phyloP scores from a whole-genome alignment of 164 flowering plant species.

The Macadamia tetraphylla region DNA sequence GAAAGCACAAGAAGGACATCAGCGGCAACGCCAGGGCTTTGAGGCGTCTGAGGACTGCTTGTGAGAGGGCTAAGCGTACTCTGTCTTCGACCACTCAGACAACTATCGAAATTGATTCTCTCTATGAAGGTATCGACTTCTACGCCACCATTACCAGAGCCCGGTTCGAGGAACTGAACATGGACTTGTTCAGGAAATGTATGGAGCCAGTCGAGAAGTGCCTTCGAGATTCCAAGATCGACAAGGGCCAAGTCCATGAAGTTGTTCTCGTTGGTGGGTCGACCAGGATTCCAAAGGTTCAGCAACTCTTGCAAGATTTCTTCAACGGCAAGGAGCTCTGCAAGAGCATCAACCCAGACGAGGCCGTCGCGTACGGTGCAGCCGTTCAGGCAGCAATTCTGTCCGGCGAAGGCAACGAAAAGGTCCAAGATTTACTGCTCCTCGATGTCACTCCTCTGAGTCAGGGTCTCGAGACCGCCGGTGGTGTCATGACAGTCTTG shows the following conservation, averaged over 20 bases:
- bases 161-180: conserved; percentile 23
- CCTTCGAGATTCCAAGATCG: conserved; percentile 18
- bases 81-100: conserved; percentile 22
- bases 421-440: conserved; percentile 23
- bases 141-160: conserved; percentile 21
- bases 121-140: conserved; percentile 26
- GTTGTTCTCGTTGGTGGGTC: conserved; percentile 28
- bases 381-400: conserved; percentile 27
- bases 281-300: conserved; percentile 24
- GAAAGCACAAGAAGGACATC: conserved; percentile 28
- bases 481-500: conserved; percentile 22
- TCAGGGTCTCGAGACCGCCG: conserved; percentile 27
- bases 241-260: conserved; percentile 18
- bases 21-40: conserved; percentile 25
- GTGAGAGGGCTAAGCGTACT: conserved; percentile 28
- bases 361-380: conserved; percentile 24
- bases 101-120: conserved; percentile 20
- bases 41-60: conserved; percentile 18
- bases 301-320: conserved; percentile 23
- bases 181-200: conserved; percentile 26
- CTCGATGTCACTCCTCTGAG: conserved; percentile 27
- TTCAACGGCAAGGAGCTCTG: conserved; percentile 27
- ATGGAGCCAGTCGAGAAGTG: conserved; percentile 29
- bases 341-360: conserved; percentile 25
- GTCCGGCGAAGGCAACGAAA: conserved; percentile 17